Evolutionary conservation across 2,329 filamentous ascomycete species (phyloP), one percentile per base, ranked within the genome.

Genomic region (Fusarium nodosum): DNA sequence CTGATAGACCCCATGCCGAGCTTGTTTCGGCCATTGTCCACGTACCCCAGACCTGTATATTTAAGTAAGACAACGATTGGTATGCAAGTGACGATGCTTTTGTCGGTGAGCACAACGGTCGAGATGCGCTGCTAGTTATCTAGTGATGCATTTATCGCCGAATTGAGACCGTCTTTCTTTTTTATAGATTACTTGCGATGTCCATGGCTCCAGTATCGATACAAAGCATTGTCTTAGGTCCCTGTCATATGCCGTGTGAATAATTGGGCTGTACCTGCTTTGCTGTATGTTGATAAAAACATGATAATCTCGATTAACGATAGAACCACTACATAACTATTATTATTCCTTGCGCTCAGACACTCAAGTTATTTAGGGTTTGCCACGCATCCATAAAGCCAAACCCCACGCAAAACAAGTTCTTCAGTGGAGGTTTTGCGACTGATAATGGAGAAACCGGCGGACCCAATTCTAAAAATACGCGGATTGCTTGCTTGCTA

Each of bases 391-490:
- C 60, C 58, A 60, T 60, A 22, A 34, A 52, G 39, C 39, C 53
- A 56, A 69, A 67, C 42, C 51, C 54, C 41, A 54, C 31, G 53
- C 28, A 58, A 24, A 44, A 56, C 44, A 38, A 66, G 54, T 53
- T 59, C 45, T 46, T 52, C 45, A 59, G 64, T 69, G 64, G 68
- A 62, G 66, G 66, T 58, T 63, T 60, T 47, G 55, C 52, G 54
- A 72, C 50, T 66, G 64, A 62, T 53, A 64, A 74, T 68, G 67
- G 69, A 52, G 41, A 60, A 69, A 24, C 48, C 30, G 58, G 56
- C 38, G 55, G 59, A 54, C 41, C 64, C 62, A 67, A 67, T 72
- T 73, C 68, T 74, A 74, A 74, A 74, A 74, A 74, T 74, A 74
- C 64, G 59, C 60, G 46, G 70, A 66, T 65, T 33, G 53, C 47